Conservation (phyloP, 345 rosid genomes). For the Cardamine occulta region DNA sequence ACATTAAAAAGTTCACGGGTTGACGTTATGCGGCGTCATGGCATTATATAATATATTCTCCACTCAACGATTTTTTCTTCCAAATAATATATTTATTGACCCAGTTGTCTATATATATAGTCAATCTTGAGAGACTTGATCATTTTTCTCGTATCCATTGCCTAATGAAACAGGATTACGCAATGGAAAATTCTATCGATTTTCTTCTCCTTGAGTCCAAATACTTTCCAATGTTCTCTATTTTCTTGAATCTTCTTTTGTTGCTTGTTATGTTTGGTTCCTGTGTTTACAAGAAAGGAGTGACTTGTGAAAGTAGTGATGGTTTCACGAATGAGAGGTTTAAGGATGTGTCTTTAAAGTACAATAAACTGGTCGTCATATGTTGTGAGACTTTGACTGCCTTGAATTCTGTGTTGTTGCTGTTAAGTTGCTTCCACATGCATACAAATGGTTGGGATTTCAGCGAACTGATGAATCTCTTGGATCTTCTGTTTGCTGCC, state of each 20-base stretch:
- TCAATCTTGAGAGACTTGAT: constrained; percentile 23
- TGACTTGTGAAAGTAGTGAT: constrained; percentile 26
- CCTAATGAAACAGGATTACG: constrained; percentile 22
- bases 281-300: constrained; percentile 45
- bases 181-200: constrained; percentile 21
- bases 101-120: constrained; percentile 4
- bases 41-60: background rate
- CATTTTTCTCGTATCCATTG: constrained; percentile 21
- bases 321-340: constrained; percentile 39
- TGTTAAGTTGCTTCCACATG: constrained; percentile 64
- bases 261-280: constrained; percentile 44
- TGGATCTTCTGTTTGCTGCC: constrained; percentile 61
- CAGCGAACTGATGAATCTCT: constrained; percentile 39
- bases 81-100: constrained; percentile 35
- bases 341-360: constrained; percentile 34
- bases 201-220: constrained; percentile 47
- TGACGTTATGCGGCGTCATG: background rate
- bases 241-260: constrained; percentile 53
- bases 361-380: constrained; percentile 53
- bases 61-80: background rate
- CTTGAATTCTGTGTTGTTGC: constrained; percentile 52
- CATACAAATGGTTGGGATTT: constrained; percentile 58
- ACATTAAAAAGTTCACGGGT: background rate
- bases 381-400: constrained; percentile 55
- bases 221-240: constrained; percentile 54